Evolutionary conservation across 2,329 filamentous ascomycete species (phyloP).

Genomic region (Fusarium sp.): DNA sequence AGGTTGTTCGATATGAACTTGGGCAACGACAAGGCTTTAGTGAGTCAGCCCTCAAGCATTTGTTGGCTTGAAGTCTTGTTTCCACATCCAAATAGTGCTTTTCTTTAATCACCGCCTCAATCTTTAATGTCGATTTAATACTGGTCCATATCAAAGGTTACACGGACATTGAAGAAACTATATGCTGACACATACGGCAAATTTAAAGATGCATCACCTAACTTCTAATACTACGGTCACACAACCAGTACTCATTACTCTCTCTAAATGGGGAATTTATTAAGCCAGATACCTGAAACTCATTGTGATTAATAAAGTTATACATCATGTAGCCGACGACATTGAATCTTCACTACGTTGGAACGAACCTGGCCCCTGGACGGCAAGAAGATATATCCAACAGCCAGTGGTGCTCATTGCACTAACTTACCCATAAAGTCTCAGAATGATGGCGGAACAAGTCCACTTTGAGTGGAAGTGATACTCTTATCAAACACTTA

Average conservation of each 20-base stretch:
- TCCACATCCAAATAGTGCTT: background rate
- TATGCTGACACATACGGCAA: background rate
- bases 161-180: background rate
- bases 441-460: conserved; percentile 76
- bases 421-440: background rate
- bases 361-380: background rate
- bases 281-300: too few species aligned
- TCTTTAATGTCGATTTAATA: too few species aligned
- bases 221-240: background rate
- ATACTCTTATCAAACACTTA: conserved; percentile 76
- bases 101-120: background rate
- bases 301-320: background rate
- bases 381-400: background rate
- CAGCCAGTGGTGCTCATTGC: background rate
- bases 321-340: background rate
- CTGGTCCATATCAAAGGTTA: background rate
- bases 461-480: conserved; percentile 70
- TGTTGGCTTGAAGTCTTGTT: background rate
- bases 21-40: background rate
- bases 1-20: background rate
- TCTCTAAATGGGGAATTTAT: too few species aligned
- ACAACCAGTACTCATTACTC: background rate
- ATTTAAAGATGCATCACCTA: background rate
- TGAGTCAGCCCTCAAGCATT: background rate
- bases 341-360: background rate